These are phyloP conservation scores for Coemansia guatemalensis DNA, from an alignment of 192 early-diverging fungal species.

Conservation along the genomic window DNA sequence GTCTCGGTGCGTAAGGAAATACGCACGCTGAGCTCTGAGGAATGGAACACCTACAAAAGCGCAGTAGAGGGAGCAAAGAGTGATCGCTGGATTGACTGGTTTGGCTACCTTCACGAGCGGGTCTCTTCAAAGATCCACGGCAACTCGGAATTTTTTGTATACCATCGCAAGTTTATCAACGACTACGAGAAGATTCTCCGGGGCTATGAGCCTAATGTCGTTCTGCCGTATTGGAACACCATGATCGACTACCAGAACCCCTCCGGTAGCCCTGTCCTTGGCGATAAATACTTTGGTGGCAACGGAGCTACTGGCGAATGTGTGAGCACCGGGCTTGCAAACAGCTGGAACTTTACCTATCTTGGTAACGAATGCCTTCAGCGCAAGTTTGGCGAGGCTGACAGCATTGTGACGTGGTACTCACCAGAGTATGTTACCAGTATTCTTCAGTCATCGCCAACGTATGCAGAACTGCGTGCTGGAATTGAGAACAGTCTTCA, in stretches of 20 bases:
- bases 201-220: slow-evolving; percentile 39
- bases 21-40: slow-evolving; percentile 35
- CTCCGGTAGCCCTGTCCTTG: slow-evolving; percentile 15
- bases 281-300: slow-evolving; percentile 49
- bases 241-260: slow-evolving; percentile 52
- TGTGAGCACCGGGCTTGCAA: slow-evolving; percentile 25
- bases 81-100: slow-evolving; percentile 51
- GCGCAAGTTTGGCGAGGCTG: slow-evolving; percentile 35
- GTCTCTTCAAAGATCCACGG: slow-evolving; percentile 31
- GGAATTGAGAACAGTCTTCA: slow-evolving; percentile 50
- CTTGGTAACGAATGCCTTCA: slow-evolving; percentile 32
- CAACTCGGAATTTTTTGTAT: slow-evolving; percentile 49
- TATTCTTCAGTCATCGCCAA: slow-evolving; percentile 25
- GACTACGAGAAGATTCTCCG: slow-evolving; percentile 57
- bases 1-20: slow-evolving; percentile 50
- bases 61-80: slow-evolving; percentile 30
- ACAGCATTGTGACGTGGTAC: slow-evolving; percentile 30
- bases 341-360: slow-evolving; percentile 21
- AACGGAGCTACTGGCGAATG: slow-evolving; percentile 37
- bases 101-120: slow-evolving; percentile 41
- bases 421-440: slow-evolving; percentile 45
- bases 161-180: slow-evolving; percentile 55
- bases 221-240: slow-evolving; percentile 52
- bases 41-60: slow-evolving; percentile 40
- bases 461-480: slow-evolving; percentile 33